Conservation (phyloP, 352 stramenopile genomes). For the Globisporangium carolinianum region DNA sequence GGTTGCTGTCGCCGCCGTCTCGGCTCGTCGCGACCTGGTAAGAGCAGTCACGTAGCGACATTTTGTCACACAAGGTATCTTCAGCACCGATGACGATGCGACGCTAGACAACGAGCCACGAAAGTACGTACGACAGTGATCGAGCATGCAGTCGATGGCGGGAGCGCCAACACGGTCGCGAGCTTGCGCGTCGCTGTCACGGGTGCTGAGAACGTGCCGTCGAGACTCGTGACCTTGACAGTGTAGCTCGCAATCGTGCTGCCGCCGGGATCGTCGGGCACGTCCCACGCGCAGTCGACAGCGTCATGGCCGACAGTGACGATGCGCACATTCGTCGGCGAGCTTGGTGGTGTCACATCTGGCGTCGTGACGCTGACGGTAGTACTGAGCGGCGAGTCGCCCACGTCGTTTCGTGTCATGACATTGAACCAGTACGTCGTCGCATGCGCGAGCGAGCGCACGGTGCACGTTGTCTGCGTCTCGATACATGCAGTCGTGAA, state of each 20-base stretch:
- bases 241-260: slow-evolving; percentile 25
- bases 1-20: slow-evolving; percentile 8
- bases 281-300: slow-evolving; percentile 26
- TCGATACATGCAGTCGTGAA: slow-evolving; percentile 20
- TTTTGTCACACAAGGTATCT: too few species aligned
- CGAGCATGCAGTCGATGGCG: slow-evolving; percentile 21
- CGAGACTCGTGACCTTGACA: slow-evolving; percentile 11
- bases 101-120: not conserved
- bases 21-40: slow-evolving; percentile 7
- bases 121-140: slow-evolving; percentile 32
- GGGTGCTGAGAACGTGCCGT: not conserved
- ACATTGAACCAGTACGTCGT: slow-evolving; percentile 40
- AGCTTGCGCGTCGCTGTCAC: not conserved
- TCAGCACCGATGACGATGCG: not conserved
- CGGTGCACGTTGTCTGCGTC: slow-evolving; percentile 15
- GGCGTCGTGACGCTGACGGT: slow-evolving; percentile 19
- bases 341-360: slow-evolving; percentile 18
- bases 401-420: slow-evolving; percentile 25
- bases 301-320: slow-evolving; percentile 19
- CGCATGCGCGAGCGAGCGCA: slow-evolving; percentile 20
- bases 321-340: slow-evolving; percentile 24
- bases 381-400: slow-evolving; percentile 20
- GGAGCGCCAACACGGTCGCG: slow-evolving; percentile 3
- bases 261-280: slow-evolving; percentile 31
- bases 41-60: too few species aligned